Base-by-base conservation (phyloP, 2,329 filamentous ascomycete genomes). In the Nannizzia gypsea region DNA sequence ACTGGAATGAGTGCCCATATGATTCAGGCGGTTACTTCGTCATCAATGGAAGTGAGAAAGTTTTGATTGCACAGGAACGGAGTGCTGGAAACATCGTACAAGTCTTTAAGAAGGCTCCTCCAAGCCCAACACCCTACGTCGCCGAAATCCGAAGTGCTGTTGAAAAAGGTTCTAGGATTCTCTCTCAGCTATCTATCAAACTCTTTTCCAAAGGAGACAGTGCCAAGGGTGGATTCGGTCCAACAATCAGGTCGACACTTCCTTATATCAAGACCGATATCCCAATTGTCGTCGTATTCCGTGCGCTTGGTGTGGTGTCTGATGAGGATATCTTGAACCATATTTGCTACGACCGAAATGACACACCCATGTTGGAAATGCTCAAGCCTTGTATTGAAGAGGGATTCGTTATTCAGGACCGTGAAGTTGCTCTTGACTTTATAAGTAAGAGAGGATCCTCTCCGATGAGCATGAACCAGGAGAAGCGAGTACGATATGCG, bases 11-110 rank as follows among this genome's bases (percentile, higher is more conserved):
- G 75, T 99, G 93, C 66, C 93, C 93, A 0, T 99, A 96, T 73
- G 93, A 99, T 70, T 93, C 96, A 70, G 93, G 93, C 66, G 93
- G 93, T 65, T 99, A 99, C 75, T 99, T 99, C 71, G 90, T 99
- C 68, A 99, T 99, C 80, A 99, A 99, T 76, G 93, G 93, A 48
- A 95, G 89, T 74, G 93, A 99, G 72, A 99, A 99, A 80, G 93
- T 99, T 22, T 78, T 99, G 66, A 99, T 99, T 68, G 93, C 93
- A 1, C 93, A 99, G 73, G 93, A 99, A 75, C 88, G 93, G 63
- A 96, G 91, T 71, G 93, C 93, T 44, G 93, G 92, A 70, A 99
- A 99, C 71, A 99, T 97, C 61, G 93, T 99, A 3, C 93, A 99
- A 75, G 92, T 99, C 28, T 99, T 99, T 83, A 92, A 95, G 77